phyloP scores from a whole-genome alignment of 768 basidiomycete genomes.

The Rubroboletus pulcherrimus region DNA sequence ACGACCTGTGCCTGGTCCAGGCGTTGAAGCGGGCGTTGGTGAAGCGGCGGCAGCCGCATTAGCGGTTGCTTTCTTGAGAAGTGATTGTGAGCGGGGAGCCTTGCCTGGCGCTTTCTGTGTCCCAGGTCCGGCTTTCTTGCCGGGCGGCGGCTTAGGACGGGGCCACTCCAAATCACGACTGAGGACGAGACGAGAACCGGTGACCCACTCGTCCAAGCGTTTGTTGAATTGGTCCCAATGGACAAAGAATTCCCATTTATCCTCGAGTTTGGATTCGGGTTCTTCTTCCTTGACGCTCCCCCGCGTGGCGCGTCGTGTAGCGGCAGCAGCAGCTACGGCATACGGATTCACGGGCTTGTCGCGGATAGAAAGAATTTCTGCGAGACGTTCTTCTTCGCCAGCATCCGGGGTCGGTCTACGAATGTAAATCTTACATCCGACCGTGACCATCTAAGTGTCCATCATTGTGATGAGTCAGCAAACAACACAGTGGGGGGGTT shows the following conservation, averaged over 20 bases:
- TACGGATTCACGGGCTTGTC: constrained; percentile 73
- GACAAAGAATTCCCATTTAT: constrained; percentile 92
- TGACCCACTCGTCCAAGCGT: constrained; percentile 96
- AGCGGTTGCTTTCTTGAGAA: constrained; percentile 67
- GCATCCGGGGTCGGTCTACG: constrained; percentile 74
- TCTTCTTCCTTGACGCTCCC: constrained; percentile 42
- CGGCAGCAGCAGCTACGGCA: constrained; percentile 24
- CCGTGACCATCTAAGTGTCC: constrained; percentile 63
- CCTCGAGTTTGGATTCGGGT: constrained; percentile 57
- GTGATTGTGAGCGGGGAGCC: constrained; percentile 52
- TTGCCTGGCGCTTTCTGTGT: constrained; percentile 59
- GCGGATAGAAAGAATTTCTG: constrained; percentile 93
- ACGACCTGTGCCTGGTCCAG: constrained; percentile 31
- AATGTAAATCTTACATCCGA: constrained; percentile 96
- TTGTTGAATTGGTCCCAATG: constrained; percentile 99
- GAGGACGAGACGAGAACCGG: constrained; percentile 81
- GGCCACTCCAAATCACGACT: constrained; percentile 93
- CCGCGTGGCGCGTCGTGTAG: constrained; percentile 39
- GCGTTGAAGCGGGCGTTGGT: constrained; percentile 50
- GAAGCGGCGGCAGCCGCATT: constrained; percentile 68
- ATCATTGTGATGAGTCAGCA: constrained; percentile 35
- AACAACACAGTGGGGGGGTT: background rate
- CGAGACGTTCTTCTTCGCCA: constrained; percentile 82
- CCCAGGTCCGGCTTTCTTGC: constrained; percentile 48
- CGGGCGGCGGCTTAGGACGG: constrained; percentile 68